Evolutionary conservation across 2,329 filamentous ascomycete genomes (phyloP), one percentile per base, ranked within the genome.

Genomic region (Ophiosphaerella herpotricha): DNA sequence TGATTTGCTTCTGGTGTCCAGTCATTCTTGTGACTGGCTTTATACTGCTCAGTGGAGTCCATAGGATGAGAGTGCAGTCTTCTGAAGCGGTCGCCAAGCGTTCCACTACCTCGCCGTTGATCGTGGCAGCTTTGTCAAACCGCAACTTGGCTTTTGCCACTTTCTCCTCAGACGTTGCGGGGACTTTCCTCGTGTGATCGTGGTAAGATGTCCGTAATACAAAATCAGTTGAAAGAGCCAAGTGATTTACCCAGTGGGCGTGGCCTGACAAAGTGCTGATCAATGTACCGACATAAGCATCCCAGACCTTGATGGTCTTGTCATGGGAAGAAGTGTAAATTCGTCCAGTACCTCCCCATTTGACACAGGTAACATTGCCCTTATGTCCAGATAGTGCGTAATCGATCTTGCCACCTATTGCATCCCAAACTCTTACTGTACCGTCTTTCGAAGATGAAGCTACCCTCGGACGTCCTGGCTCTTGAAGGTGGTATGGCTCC

Each of bases 1-100:
- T 97, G 61, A 97, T 92, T 68, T 93, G 90, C 76, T 97, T 97
- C 72, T 97, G 91, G 67, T 99, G 94, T 2, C 94, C 94, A n/a
- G 91, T 76, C 75, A 97, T 83, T 31, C 91, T 82, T n/a, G 90
- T 88, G 3, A 97, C 79, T 0, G 93, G 92, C 72, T 97, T 97
- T 7, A 81, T 89, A 4, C 87, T 86, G 31, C 58, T 70, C 8
- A 86, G 80, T 0, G 92, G 92, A 52, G 95, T 90, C 93, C 93
- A 99, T 7, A 99, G 82, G 70, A 91, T 96, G 83, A 99, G 93
- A 5, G 92, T 96, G 72, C 92, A 96, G 73, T 99, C 94, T 68
- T 97, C 94, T 59, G 88, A 93, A 2, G 93, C 94, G 7, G 91
- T 95, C 2, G 96, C 89, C 4, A 97, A 77, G 24, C 90, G 84